A percentile compares a stretch with the other conserved stretches of the same genome.
Evolutionary conservation across 176 grass and related monocot species (phyloP).

Genomic region (Thinopyrum elongatum): DNA sequence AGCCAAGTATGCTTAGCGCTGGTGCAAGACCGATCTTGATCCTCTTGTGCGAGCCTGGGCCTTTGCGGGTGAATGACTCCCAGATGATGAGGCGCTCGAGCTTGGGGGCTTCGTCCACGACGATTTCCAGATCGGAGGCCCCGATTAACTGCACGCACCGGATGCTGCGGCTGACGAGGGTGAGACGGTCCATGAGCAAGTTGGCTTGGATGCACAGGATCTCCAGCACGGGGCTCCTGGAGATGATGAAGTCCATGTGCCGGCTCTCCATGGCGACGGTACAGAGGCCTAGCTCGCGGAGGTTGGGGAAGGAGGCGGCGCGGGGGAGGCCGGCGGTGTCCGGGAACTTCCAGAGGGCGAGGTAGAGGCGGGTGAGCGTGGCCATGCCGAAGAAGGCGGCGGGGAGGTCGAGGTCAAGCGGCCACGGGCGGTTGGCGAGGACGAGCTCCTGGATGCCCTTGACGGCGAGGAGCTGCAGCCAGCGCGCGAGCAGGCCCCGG

Average conservation of each 20-base stretch:
- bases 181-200: neutral
- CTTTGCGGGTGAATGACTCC: neutral
- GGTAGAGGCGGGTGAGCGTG: conserved; percentile 20
- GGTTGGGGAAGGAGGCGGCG: conserved; percentile 6
- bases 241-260: conserved; percentile 11
- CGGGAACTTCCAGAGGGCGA: conserved; percentile 13
- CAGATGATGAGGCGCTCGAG: neutral
- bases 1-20: neutral
- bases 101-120: neutral
- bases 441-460: conserved; percentile 17
- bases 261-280: neutral
- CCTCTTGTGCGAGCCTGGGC: neutral
- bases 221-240: conserved; percentile 12
- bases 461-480: neutral
- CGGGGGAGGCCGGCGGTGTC: neutral
- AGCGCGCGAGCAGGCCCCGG: neutral
- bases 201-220: neutral
- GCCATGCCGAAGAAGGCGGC: neutral
- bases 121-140: neutral
- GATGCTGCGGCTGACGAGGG: neutral
- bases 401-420: neutral
- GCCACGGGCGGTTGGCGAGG: conserved; percentile 11
- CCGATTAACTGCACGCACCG: neutral
- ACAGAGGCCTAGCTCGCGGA: conserved; percentile 26
- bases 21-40: neutral